These are phyloP conservation scores for Quercus parvula DNA, from an alignment of 306 rosid species.

Conservation along the genomic window DNA sequence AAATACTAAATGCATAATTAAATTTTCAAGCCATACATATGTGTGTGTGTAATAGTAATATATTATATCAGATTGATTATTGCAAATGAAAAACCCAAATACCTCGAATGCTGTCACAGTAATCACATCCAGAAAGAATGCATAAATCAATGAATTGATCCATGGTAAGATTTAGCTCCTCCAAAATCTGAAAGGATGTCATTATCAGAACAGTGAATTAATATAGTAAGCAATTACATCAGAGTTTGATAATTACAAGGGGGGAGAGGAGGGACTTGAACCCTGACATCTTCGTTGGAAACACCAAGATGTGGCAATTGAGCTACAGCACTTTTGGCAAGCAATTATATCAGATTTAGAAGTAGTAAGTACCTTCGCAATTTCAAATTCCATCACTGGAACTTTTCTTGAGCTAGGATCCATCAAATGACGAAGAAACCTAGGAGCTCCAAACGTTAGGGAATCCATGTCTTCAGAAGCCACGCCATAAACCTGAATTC, in stretches of 20 bases:
- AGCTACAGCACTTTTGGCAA: background rate
- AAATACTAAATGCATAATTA: slow-evolving; percentile 14
- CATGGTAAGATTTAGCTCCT: slow-evolving; percentile 78
- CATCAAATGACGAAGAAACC: slow-evolving; percentile 94
- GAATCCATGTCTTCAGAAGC: slow-evolving; percentile 99
- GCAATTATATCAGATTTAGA: background rate
- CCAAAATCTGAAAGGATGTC: slow-evolving; percentile 64
- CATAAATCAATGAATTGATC: slow-evolving; percentile 95
- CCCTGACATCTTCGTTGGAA: too few relatives aligned
- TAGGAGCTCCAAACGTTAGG: slow-evolving; percentile 89
- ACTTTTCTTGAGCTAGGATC: slow-evolving; percentile 96
- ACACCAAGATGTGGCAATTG: too few relatives aligned
- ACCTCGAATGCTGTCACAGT: slow-evolving; percentile 95
- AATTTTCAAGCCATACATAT: background rate
- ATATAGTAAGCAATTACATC: background rate
- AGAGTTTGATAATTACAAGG: background rate
- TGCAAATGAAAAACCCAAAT: slow-evolving; percentile 18
- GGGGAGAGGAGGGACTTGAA: too few relatives aligned
- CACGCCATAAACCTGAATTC: slow-evolving; percentile 79
- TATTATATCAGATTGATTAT: background rate
- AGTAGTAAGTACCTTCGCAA: slow-evolving; percentile 64
- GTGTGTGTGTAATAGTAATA: background rate
- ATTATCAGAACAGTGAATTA: slow-evolving; percentile 21
- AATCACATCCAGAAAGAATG: slow-evolving; percentile 97
- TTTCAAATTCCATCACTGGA: slow-evolving; percentile 96